A percentile compares a stretch with the other conserved stretches of the same genome.
Evolutionary conservation across 2,329 filamentous ascomycete species (phyloP).

Genomic region (Calonectria pauciramosa): DNA sequence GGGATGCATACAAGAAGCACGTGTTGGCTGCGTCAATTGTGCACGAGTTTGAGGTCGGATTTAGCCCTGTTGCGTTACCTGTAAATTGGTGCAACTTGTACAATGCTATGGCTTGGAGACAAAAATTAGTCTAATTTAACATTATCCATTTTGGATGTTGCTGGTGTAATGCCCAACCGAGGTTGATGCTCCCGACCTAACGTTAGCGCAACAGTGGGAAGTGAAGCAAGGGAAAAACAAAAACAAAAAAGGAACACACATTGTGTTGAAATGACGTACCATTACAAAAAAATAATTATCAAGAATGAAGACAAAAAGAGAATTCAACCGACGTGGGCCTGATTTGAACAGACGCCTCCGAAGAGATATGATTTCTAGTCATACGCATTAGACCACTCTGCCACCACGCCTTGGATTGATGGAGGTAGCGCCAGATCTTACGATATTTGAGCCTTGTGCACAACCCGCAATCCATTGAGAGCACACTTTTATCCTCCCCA

Average conservation of each 20-base stretch:
- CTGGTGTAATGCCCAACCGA: background rate
- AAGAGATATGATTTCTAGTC: conserved; percentile 14
- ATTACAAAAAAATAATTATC: background rate
- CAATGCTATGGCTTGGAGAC: background rate
- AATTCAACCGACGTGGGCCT: background rate
- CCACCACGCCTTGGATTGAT: background rate
- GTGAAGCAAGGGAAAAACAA: too few species aligned
- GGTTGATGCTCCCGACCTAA: background rate
- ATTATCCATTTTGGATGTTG: background rate
- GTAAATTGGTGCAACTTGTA: background rate
- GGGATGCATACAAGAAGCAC: background rate
- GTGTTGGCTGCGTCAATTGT: background rate
- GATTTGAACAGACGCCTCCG: conserved; percentile 13
- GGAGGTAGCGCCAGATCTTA: background rate
- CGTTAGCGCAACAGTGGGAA: too few species aligned
- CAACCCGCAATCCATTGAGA: background rate
- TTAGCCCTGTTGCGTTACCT: background rate
- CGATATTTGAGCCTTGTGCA: background rate
- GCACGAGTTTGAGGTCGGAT: too few species aligned
- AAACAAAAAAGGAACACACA: background rate
- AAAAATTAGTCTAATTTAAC: background rate
- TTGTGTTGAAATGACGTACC: background rate
- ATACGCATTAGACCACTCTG: conserved; percentile 13
- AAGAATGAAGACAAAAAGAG: background rate
- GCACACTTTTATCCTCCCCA: background rate